phyloP scores from a whole-genome alignment of 345 rosid species.

The Lumnitzera littorea region DNA sequence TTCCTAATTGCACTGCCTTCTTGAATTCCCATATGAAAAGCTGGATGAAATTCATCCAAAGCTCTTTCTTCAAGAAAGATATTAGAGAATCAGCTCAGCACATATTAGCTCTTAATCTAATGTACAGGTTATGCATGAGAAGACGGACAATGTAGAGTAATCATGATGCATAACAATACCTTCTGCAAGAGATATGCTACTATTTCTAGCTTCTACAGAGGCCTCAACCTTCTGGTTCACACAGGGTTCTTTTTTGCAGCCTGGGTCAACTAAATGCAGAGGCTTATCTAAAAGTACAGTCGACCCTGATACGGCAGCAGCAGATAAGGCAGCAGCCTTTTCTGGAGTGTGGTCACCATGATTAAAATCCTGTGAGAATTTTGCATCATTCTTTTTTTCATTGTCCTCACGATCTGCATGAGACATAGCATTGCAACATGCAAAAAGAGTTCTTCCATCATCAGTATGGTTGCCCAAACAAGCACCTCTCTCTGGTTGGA shows the following conservation, averaged over 20 bases:
- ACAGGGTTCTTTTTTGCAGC: slow-evolving; percentile 43
- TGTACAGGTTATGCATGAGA: slow-evolving; percentile 10
- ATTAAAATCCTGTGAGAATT: slow-evolving; percentile 14
- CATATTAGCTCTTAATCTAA: no score
- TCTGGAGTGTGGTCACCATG: slow-evolving; percentile 17
- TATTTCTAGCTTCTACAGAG: not conserved
- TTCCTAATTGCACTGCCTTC: slow-evolving; percentile 18
- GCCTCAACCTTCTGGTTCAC: slow-evolving; percentile 28
- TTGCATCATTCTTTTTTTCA: slow-evolving; percentile 10
- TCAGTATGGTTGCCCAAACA: slow-evolving; percentile 4
- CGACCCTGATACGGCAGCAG: slow-evolving; percentile 10
- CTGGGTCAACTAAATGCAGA: slow-evolving; percentile 29
- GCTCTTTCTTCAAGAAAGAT: slow-evolving; percentile 24
- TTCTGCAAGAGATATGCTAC: no score
- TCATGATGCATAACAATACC: no score
- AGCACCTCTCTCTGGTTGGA: slow-evolving; percentile 5
- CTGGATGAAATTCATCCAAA: slow-evolving; percentile 37
- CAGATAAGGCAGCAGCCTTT: slow-evolving; percentile 12
- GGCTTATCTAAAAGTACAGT: slow-evolving; percentile 18
- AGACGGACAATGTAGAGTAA: not conserved
- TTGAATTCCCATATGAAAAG: slow-evolving; percentile 19
- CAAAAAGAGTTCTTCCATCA: slow-evolving; percentile 10
- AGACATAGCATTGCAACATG: slow-evolving; percentile 14
- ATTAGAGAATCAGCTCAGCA: slow-evolving; percentile 17
- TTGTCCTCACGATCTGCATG: slow-evolving; percentile 15